Evolutionary conservation across 176 grass and related monocot species (phyloP).

Genomic region (Hordeum marinum): DNA sequence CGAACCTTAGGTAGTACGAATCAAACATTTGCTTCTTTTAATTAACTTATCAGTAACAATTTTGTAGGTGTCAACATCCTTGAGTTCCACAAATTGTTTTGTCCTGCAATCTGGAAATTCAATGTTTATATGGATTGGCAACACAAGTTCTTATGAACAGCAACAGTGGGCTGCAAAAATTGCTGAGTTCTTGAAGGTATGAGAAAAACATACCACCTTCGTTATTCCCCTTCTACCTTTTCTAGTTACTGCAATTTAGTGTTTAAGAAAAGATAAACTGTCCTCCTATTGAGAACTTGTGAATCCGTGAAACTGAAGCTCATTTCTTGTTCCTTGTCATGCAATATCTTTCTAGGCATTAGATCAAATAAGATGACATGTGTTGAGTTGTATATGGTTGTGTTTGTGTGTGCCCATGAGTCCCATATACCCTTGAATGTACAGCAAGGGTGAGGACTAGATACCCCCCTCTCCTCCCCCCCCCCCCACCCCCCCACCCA

Average conservation of each 20-base stretch:
- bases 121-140: conserved; percentile 76
- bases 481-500: too few species aligned
- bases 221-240: not conserved
- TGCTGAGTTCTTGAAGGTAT: conserved; percentile 95
- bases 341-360: not conserved
- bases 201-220: not conserved
- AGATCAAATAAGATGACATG: not conserved
- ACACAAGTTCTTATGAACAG: conserved; percentile 68
- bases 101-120: conserved; percentile 78
- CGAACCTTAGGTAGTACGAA: not conserved
- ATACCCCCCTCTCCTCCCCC: too few species aligned
- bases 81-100: conserved; percentile 78
- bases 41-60: conserved; percentile 24
- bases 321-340: not conserved
- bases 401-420: too few species aligned
- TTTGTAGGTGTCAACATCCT: conserved; percentile 68
- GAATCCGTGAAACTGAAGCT: conserved; percentile 2
- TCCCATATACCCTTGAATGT: too few species aligned
- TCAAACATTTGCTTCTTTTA: conserved; percentile 8
- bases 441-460: too few species aligned
- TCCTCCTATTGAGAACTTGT: not conserved
- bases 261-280: not conserved
- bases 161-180: conserved; percentile 79
- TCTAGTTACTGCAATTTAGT: not conserved
- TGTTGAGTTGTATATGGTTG: not conserved